Base-by-base conservation (phyloP, 345 rosid genomes). In the Salix suchowensis region DNA sequence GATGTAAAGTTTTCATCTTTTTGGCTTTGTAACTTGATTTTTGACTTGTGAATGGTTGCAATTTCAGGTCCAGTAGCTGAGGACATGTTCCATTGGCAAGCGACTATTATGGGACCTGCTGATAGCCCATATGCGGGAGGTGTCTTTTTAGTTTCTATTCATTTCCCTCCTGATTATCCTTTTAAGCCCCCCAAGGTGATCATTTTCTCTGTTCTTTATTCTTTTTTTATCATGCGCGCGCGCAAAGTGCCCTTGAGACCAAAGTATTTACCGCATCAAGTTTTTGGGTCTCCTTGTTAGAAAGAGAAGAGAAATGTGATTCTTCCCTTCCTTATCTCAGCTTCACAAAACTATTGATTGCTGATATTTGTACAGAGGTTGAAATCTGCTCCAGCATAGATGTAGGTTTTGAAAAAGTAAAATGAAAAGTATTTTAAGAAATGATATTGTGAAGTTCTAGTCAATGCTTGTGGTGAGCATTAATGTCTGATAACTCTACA, bases 51-150 rank as follows among this genome's bases (percentile, higher is more conserved):
- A 40, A 11, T 44, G 68, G 60, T 10, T 65, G 50, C 6, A 12
- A 24, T 65, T 65, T 24, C 24, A 85, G 84, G 86, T 54, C 86
- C 88, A 28, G 88, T 80, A 1, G 88, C 81, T 14, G 88, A 85
- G 44, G 88, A 85, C 64, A 85, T 85, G 86, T 82, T 84, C 60
- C 84, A 84, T 54, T 84, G 86, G 84, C 86, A 84, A 78, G 86
- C 86, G 24, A 84, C 86, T 2, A 84, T 84, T 32, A 85, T 85
- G 87, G 87, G 87, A 12, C 87, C 87, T 11, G 21, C 82, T 48
- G 87, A 85, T 72, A 82, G 87, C 72, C 87, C 87, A 0, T 85
- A 82, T 39, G 73, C 85, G 0, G 87, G 85, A 5, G 87, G 87
- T 8, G 81, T 84, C 67, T 84, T 84, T 23, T 75, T 84, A 2